These are phyloP conservation scores for Rhodotorula paludigena DNA, from an alignment of 768 basidiomycete genomes.

Conservation along the genomic window DNA sequence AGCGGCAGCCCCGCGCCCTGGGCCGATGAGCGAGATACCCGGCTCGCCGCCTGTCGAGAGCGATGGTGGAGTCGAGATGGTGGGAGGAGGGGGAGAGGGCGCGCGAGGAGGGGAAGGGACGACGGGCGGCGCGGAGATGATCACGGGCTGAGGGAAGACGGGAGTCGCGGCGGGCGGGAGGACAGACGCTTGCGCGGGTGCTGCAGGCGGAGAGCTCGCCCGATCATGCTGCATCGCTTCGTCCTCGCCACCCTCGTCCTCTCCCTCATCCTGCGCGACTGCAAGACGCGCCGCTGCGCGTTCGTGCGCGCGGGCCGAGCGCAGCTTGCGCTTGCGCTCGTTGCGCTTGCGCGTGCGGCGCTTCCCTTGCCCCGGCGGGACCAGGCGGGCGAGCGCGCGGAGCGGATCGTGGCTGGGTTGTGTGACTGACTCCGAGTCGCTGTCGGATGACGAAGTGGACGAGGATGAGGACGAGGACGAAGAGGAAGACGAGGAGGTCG, in stretches of 20 bases:
- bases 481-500: conserved; percentile 4
- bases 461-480: conserved; percentile 2
- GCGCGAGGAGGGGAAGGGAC: background rate
- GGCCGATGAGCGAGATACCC: conserved; percentile 14
- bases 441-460: background rate
- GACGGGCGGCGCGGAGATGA: too few species aligned
- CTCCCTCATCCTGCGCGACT: background rate
- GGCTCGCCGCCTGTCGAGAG: conserved; percentile 21
- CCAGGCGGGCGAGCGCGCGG: background rate
- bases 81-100: too few species aligned
- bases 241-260: background rate
- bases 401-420: background rate
- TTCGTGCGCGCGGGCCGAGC: conserved; percentile 1
- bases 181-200: too few species aligned
- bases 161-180: too few species aligned
- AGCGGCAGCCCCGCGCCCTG: too few species aligned
- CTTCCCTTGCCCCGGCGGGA: conserved; percentile 20
- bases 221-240: too few species aligned
- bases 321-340: conserved; percentile 18
- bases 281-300: background rate
- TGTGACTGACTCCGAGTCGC: background rate
- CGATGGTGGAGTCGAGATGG: background rate
- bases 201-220: too few species aligned
- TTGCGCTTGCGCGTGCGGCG: conserved; percentile 21
- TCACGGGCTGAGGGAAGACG: too few species aligned